Percentiles rank a stretch among this genome's conserved stretches.
Conservation (phyloP, 2,329 filamentous ascomycete genomes). For the Pseudocercospora fijiensis region DNA sequence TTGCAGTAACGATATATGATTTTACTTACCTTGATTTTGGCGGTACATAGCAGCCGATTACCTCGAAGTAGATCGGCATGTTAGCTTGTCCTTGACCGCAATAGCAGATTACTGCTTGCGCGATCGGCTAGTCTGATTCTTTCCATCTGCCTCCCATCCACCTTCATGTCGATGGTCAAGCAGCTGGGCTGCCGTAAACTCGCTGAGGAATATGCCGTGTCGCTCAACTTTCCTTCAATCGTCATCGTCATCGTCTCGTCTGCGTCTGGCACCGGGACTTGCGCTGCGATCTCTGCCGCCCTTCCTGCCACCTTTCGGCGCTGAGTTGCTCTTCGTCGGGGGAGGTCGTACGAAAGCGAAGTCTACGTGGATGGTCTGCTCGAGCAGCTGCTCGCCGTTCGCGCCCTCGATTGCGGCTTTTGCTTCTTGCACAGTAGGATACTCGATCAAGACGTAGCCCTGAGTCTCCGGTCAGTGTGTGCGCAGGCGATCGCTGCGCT, state of each 20-base stretch:
- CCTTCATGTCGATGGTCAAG: background rate
- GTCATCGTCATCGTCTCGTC: conserved; percentile 28
- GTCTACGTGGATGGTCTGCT: conserved; percentile 78
- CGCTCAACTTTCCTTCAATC: background rate
- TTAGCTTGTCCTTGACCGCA: background rate
- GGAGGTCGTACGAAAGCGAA: conserved; percentile 83
- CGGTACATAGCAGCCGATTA: background rate
- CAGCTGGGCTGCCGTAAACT: background rate
- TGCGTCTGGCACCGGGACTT: conserved; percentile 43
- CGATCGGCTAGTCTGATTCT: background rate
- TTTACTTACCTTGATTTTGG: background rate
- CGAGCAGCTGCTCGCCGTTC: conserved; percentile 73
- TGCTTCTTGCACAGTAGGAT: conserved; percentile 74
- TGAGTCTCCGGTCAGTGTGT: conserved; percentile 38
- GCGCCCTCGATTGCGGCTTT: conserved; percentile 78
- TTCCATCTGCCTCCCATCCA: background rate
- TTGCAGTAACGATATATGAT: background rate
- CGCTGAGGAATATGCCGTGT: background rate
- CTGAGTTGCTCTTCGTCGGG: conserved; percentile 53
- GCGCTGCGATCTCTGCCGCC: conserved; percentile 44
- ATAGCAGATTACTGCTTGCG: background rate
- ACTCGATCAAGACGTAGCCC: conserved; percentile 85
- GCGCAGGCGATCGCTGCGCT: background rate
- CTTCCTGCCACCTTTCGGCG: conserved; percentile 35
- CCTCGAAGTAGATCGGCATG: background rate